Evolutionary conservation across 257 asterid species (phyloP).

Genomic region (Capsicum pubescens): DNA sequence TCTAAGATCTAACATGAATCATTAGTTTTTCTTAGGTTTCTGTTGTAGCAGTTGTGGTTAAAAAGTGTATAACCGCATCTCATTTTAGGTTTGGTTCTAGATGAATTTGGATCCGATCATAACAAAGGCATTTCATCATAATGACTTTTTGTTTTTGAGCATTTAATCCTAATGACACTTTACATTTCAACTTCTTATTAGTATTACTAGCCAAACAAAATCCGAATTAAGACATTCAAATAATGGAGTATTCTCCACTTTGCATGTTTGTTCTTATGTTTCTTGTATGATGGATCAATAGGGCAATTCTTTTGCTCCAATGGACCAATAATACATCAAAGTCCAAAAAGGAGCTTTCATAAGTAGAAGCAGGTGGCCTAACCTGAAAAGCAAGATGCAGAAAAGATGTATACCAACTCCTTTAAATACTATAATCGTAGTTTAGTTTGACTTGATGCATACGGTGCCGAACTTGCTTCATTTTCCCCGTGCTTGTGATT

Average conservation of each 20-base stretch:
- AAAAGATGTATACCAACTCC: slow-evolving; percentile 24
- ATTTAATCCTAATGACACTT: neutral
- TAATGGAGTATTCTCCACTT: slow-evolving; percentile 1
- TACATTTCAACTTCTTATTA: slow-evolving; percentile 4
- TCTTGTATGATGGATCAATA: neutral
- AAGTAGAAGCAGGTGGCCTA: neutral
- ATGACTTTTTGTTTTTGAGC: neutral
- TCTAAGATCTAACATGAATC: neutral
- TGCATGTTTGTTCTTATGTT: slow-evolving; percentile 9
- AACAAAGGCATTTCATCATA: neutral
- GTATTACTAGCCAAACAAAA: neutral
- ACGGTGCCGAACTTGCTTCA: neutral
- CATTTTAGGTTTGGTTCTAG: neutral
- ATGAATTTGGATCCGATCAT: slow-evolving; percentile 8
- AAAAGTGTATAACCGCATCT: neutral
- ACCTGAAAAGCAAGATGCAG: neutral
- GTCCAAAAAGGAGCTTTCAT: slow-evolving; percentile 1
- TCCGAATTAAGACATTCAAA: neutral
- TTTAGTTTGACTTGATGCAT: neutral
- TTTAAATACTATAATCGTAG: neutral
- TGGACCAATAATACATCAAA: slow-evolving; percentile 5
- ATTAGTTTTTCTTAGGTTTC: slow-evolving; percentile 11
- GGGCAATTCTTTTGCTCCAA: neutral
- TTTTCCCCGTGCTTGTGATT: slow-evolving; percentile 3
- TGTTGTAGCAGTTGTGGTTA: slow-evolving; percentile 22